Evolutionary conservation across 768 basidiomycete genomes (phyloP).

Genomic region (Chiua virens): DNA sequence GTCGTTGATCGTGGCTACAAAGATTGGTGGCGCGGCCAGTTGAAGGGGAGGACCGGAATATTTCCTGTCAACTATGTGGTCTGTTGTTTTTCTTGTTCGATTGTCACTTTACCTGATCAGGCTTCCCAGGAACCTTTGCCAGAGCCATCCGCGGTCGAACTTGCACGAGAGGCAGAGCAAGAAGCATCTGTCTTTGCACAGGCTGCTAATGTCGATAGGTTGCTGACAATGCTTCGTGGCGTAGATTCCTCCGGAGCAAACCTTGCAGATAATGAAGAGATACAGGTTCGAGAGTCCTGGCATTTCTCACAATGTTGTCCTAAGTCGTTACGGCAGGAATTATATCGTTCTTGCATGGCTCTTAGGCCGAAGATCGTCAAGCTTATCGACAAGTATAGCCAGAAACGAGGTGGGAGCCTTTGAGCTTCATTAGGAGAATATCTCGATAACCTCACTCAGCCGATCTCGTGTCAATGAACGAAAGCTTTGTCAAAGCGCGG

Average conservation of each 20-base stretch:
- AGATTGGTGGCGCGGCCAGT: slow-evolving; percentile 96
- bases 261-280: slow-evolving; percentile 88
- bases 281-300: slow-evolving; percentile 52
- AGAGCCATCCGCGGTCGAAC: slow-evolving; percentile 73
- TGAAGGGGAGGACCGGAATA: slow-evolving; percentile 88
- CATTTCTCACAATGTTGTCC: slow-evolving; percentile 1
- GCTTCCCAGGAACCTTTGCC: slow-evolving; percentile 71
- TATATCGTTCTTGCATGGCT: slow-evolving; percentile 88
- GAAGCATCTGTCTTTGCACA: slow-evolving; percentile 89
- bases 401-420: slow-evolving; percentile 65
- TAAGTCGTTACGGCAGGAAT: slow-evolving; percentile 51
- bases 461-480: slow-evolving; percentile 92
- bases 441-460: slow-evolving; percentile 44
- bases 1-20: slow-evolving; percentile 93
- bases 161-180: slow-evolving; percentile 80
- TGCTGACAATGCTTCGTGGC: slow-evolving; percentile 70
- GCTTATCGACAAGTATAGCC: slow-evolving; percentile 94
- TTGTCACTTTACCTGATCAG: neutral
- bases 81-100: slow-evolving; percentile 29
- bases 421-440: neutral
- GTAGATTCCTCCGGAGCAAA: slow-evolving; percentile 79
- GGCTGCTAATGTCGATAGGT: slow-evolving; percentile 78
- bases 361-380: slow-evolving; percentile 94
- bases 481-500: slow-evolving; percentile 86
- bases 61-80: slow-evolving; percentile 98